Percentiles rank a stretch among this genome's conserved stretches.
Evolutionary conservation across 176 grass and related monocot species (phyloP).

Genomic region (Oryza glaberrima): DNA sequence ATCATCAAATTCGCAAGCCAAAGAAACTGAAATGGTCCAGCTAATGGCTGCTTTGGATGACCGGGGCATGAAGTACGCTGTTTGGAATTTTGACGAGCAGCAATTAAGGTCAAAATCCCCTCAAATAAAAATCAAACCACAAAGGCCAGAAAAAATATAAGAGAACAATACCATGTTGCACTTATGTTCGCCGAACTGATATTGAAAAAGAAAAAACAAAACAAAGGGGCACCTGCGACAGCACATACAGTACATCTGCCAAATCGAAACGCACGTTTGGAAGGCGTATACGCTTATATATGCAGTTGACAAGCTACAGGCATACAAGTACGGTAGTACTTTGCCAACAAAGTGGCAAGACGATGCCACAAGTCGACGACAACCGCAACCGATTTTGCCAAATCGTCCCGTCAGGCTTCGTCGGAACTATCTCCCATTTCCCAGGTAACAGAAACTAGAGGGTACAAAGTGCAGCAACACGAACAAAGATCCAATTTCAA

Average conservation of each 20-base stretch:
- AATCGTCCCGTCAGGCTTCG: neutral
- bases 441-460: neutral
- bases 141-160: neutral
- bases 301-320: neutral
- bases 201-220: neutral
- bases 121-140: neutral
- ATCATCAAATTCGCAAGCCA: neutral
- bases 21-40: neutral
- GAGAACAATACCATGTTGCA: neutral
- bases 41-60: neutral
- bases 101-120: neutral
- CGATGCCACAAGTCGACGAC: neutral
- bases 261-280: neutral
- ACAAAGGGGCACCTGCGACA: neutral
- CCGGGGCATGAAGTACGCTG: neutral
- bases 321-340: neutral
- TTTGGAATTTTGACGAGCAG: neutral
- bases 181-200: neutral
- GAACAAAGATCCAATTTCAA: constrained; percentile 37
- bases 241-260: too few relatives aligned
- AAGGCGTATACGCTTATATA: neutral
- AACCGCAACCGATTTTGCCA: neutral
- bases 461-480: neutral
- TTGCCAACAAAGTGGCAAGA: neutral
- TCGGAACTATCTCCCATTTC: neutral